These are phyloP conservation scores for Fusarium sp. DNA, from an alignment of 2,329 filamentous ascomycete genomes.

Conservation along the genomic window DNA sequence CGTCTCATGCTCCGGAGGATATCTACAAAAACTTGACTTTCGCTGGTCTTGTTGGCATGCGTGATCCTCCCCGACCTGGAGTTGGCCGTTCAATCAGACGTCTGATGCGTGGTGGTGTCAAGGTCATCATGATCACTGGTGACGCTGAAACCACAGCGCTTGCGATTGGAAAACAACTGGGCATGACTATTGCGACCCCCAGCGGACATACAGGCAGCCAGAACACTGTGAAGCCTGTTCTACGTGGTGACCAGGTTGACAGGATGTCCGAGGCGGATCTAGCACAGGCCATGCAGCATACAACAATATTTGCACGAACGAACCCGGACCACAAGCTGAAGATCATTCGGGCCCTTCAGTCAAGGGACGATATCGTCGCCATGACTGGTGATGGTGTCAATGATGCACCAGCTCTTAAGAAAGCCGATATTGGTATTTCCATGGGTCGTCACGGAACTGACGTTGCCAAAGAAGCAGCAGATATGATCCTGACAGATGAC, in stretches of 20 bases:
- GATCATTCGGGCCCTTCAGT: conserved; percentile 91
- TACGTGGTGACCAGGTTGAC: conserved; percentile 93
- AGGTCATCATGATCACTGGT: conserved; percentile 99
- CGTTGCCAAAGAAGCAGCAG: conserved; percentile 95
- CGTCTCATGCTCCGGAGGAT: conserved; percentile 70
- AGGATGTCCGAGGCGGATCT: conserved; percentile 88
- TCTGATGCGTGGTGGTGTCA: conserved; percentile 93
- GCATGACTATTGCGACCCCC: conserved; percentile 80
- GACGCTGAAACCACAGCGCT: conserved; percentile 95
- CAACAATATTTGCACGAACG: conserved; percentile 94
- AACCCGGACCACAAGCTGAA: conserved; percentile 99
- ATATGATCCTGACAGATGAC: conserved; percentile 92
- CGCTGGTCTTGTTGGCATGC: conserved; percentile 95
- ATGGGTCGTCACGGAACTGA: conserved; percentile 97
- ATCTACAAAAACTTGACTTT: conserved; percentile 87
- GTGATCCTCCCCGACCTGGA: conserved; percentile 90
- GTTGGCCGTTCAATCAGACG: conserved; percentile 90
- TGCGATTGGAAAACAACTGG: conserved; percentile 93
- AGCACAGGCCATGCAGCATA: conserved; percentile 84
- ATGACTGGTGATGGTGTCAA: conserved; percentile 99
- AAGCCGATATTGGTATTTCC: conserved; percentile 96
- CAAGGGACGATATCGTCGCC: conserved; percentile 93
- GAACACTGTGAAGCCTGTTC: conserved; percentile 75
- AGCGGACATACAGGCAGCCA: conserved; percentile 65
- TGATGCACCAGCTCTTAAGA: conserved; percentile 95